These are phyloP conservation scores for Raphidocelis subcapitata DNA, from an alignment of 139 green algal genomes.

Conservation along the genomic window DNA sequence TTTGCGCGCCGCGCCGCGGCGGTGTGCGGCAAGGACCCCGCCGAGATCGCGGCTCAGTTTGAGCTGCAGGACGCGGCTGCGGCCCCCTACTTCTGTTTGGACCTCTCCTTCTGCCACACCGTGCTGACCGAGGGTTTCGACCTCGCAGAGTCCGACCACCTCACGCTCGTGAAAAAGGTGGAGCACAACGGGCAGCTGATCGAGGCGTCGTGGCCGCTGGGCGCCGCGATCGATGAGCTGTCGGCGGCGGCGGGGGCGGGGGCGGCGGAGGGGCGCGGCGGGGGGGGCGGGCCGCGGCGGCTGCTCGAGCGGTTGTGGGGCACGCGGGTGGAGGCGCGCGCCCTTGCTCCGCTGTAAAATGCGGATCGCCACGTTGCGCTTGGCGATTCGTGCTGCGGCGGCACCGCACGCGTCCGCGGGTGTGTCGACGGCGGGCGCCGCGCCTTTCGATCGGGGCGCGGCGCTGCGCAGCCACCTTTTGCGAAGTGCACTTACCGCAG, in stretches of 20 bases:
- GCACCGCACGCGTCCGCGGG: too few species aligned
- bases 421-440: too few species aligned
- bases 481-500: too few species aligned
- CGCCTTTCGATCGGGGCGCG: too few species aligned
- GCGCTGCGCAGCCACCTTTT: too few species aligned
- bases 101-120: constrained; percentile 83
- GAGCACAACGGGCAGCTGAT: constrained; percentile 84
- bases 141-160: constrained; percentile 20
- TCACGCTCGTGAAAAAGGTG: constrained; percentile 52
- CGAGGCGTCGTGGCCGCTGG: constrained; percentile 90
- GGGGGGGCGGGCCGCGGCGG: too few species aligned
- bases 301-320: too few species aligned
- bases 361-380: too few species aligned
- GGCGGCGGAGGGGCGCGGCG: too few species aligned
- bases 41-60: constrained; percentile 7
- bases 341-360: too few species aligned
- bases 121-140: constrained; percentile 90
- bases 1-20: constrained; percentile 34
- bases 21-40: constrained; percentile 32
- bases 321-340: too few species aligned
- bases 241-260: neutral
- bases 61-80: constrained; percentile 34
- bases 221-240: constrained; percentile 74
- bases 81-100: constrained; percentile 90
- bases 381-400: too few species aligned